Evolutionary conservation across 768 basidiomycete species (phyloP), one percentile per base, ranked within the genome.

Genomic region (Tulasnella sp.): DNA sequence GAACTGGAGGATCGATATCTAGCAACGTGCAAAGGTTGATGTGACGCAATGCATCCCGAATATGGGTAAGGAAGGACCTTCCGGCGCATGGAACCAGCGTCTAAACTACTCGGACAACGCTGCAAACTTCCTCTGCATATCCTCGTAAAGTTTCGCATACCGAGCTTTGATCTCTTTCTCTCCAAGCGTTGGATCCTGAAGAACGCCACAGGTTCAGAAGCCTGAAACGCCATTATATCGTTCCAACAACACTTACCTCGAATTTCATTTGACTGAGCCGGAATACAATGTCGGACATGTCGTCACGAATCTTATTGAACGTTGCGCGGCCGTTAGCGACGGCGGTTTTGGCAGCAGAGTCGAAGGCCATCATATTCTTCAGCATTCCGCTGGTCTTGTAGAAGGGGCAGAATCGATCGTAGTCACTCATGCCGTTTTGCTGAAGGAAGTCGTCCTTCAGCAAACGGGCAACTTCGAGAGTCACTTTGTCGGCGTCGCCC

Each of bases 201-300:
- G 80, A 75, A 71, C 44, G 35, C 48, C 61, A 46, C 81, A 40
- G 42, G n/a, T 26, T 46, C 6, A 75, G 35, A 11, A 42, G 55
- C 35, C 16, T 37, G 67, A 37, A 37, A 37, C 23, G 39, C 74
- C 70, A 70, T 71, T 10, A 71, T 40, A 26, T 32, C 61, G 81
- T 57, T 16, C 46, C 70, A 72, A 9, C 57, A n/a, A 44, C 15
- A 81, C 90, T 72, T 82, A 95, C 95, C 91, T 98, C 95, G 83
- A 98, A 98, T 84, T 98, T 99, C 95, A 97, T 96, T 85, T 99
- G 96, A 70, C 95, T 97, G n/a, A 99, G 90, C 84, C 96, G 95
- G 87, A 92, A 99, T 89, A 96, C 93, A 79, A 98, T 85, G 82
- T 99, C 98, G 73, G 88, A 86, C 5, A 94, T 89, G 18, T 91